phyloP scores from a whole-genome alignment of 352 stramenopile species.

The Phytopythium litorale region DNA sequence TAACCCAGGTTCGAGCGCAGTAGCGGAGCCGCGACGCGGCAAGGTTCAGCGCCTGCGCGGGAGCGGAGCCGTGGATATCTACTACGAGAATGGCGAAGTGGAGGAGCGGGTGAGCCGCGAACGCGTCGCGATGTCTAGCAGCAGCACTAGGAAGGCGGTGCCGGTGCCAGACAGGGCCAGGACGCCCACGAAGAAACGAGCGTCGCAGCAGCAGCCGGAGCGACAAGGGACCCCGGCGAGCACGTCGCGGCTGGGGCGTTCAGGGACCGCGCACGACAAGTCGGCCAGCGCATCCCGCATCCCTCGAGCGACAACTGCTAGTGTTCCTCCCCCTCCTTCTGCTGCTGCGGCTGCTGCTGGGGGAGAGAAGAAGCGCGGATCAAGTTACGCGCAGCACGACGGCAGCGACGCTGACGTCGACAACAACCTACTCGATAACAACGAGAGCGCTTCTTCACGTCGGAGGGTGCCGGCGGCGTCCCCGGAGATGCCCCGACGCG shows the following conservation, averaged over 20 bases:
- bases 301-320: background rate
- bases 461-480: background rate
- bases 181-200: constrained; percentile 4
- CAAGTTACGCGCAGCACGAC: background rate
- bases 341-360: background rate
- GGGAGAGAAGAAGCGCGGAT: background rate
- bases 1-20: background rate
- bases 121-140: background rate
- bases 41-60: constrained; percentile 42
- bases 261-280: background rate
- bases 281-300: background rate
- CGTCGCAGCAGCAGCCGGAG: constrained; percentile 3
- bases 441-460: background rate
- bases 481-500: background rate
- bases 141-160: background rate
- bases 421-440: background rate
- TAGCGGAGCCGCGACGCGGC: constrained; percentile 13
- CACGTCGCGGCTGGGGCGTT: background rate
- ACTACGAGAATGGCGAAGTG: constrained; percentile 45
- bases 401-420: background rate
- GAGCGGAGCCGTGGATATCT: constrained; percentile 44
- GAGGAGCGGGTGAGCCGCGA: constrained; percentile 38
- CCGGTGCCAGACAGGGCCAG: background rate
- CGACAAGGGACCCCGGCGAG: background rate
- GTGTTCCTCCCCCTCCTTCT: too few relatives aligned